Evolutionary conservation across 306 rosid species (phyloP), one percentile per base, ranked within the genome.

Genomic region (Ammopiptanthus mongolicus): DNA sequence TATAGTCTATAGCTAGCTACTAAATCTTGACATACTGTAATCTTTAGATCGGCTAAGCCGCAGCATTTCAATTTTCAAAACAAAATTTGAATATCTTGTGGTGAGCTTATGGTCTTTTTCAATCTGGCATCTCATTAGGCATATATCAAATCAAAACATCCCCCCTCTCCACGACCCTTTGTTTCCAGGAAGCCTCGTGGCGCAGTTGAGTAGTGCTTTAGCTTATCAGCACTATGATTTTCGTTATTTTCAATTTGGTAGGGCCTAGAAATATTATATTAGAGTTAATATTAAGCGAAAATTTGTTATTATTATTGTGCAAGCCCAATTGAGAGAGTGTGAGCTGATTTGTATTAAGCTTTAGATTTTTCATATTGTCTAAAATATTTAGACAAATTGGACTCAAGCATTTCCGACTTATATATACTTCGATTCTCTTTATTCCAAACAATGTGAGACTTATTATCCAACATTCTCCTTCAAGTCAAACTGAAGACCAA

Each of bases 111-210:
- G 2, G 41, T 33, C 75, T 19, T 68, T 33, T 58, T 68, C 29
- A 77, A 57, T 13, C 14, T 29, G 19, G 3, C 15, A 5, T 56
- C 56, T 29, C 58, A 37, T 33, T 66, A 29, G 69, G 62, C 61
- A 44, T 31, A 9, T 44, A 42, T 79, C 78, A 29, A 65, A 63
- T 71, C 82, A 52, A 3, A 52, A 0, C 21, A 31, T 59, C 64
- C 41, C 47, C 31, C 10, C 18, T 42, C 6, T 14, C n/a, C 61
- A 53, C 7, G 23, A 36, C 44, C 69, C 65, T 14, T 14, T 34
- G 33, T 58, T 74, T 66, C 76, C 25, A 13, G 65, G 80, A 80
- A 80, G 65, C 15, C 47, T 56, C 75, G 4, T 60, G 15, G 53
- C 31, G 8, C 28, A 7, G 3, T n/a, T 21, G 36, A 29, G 7